Conservation (phyloP, 768 basidiomycete genomes). For the Phaeotremella skinneri region DNA sequence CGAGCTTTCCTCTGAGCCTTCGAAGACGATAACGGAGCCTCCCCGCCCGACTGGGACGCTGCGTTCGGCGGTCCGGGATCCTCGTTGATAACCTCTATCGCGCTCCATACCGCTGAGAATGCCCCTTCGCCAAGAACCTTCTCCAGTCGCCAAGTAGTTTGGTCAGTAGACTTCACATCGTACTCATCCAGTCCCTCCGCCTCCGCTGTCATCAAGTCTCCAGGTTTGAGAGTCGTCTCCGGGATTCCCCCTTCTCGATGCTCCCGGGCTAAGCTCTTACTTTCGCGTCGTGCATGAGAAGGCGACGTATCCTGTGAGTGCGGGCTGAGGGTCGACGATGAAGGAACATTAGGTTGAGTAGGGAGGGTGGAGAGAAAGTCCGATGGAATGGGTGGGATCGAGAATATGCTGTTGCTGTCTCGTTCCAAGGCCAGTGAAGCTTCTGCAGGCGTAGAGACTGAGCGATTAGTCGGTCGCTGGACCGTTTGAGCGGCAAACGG, state of each 20-base stretch:
- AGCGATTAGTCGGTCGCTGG: neutral
- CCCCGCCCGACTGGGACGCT: neutral
- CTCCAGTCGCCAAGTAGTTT: conserved; percentile 32
- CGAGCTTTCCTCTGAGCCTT: conserved; percentile 31
- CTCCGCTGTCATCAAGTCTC: conserved; percentile 15
- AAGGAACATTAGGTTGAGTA: conserved; percentile 1
- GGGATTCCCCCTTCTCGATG: conserved; percentile 13
- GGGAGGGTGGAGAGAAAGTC: conserved; percentile 8
- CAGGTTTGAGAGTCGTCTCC: conserved; percentile 4
- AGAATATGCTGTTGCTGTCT: neutral
- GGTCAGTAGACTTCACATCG: neutral
- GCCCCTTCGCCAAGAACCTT: conserved; percentile 49
- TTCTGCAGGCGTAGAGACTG: neutral
- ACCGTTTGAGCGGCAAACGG: neutral
- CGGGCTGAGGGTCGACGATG: neutral
- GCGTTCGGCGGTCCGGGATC: no score
- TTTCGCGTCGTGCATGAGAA: conserved; percentile 13
- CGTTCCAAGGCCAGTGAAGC: neutral
- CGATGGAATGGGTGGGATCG: neutral
- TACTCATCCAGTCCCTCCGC: conserved; percentile 2
- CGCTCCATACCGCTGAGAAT: conserved; percentile 49
- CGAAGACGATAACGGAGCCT: conserved; percentile 5
- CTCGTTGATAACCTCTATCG: no score
- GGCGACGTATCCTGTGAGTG: conserved; percentile 11
- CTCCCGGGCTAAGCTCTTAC: conserved; percentile 20